Base-by-base conservation (phyloP, 164 flowering plant species). In the Vitis rupestris region DNA sequence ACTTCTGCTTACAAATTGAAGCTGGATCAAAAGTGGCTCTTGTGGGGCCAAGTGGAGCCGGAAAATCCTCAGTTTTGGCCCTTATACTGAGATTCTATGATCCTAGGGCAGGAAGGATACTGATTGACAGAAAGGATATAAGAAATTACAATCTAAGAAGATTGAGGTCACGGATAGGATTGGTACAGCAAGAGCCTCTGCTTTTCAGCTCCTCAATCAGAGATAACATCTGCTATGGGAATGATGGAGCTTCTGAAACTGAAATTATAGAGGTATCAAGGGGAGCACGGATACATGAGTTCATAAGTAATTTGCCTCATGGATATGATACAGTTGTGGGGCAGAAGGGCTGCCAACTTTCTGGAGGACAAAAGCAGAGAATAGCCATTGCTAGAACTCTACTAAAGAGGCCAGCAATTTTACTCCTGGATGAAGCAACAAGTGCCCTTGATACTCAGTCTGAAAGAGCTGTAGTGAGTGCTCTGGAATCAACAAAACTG, bases 41-140 rank as follows among this genome's bases (percentile, higher is more conserved):
- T 19, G 92, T 89, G 29, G 93, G 93, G n/a, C 87, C 86, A 59
- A 89, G 97, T 79, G 92, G 92, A 72, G 86, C 88, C 15, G 92
- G 92, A 10, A 91, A 89, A 61, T 89, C 92, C 30, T 87, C 97
- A 14, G 80, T 87, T 66, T 71, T 89, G 30, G 82, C 89, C 16
- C 87, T 90, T 60, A 5, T 89, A 37, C 77, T 87, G 50, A 80
- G 93, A 75, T 88, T 86, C 70, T 90, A 90, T 71, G 85, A 85
- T 78, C 80, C 88, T 17, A 66, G 27, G 6, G 61, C 78, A 74
- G 96, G 96, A 64, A 74, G 30, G 59, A 64, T 90, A 50, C 51
- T 82, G 48, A 82, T 91, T 65, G 92, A 87, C 69, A 75, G 82
- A 13, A 85, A 76, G 57, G 76, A 89, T 65, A 76, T 86, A 59